Evolutionary conservation across 768 basidiomycete species (phyloP).

Genomic region (Naganishia vishniacii): DNA sequence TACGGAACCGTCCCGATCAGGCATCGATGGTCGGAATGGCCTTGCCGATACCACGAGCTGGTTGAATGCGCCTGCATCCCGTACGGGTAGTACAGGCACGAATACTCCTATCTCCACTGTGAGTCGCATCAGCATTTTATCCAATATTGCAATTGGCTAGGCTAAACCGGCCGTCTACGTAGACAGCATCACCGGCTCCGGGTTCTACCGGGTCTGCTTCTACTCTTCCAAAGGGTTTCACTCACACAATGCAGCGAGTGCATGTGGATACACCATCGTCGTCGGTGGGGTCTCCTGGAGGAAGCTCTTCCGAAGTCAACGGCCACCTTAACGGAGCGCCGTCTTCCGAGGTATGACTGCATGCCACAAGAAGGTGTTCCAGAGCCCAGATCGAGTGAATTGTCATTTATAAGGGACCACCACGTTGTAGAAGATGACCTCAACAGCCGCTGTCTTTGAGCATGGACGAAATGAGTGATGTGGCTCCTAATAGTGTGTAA

Average conservation of each 20-base stretch:
- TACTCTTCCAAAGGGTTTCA: constrained; percentile 1
- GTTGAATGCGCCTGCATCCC: neutral
- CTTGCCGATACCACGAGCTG: neutral
- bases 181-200: neutral
- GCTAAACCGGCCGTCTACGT: too few relatives aligned
- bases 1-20: neutral
- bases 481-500: neutral
- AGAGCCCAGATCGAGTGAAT: too few relatives aligned
- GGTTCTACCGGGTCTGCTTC: neutral
- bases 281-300: constrained; percentile 4
- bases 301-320: neutral
- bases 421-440: too few relatives aligned
- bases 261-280: constrained; percentile 7
- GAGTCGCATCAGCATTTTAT: neutral
- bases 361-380: too few relatives aligned
- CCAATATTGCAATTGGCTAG: too few relatives aligned
- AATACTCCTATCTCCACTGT: constrained; percentile 5
- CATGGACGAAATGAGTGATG: neutral
- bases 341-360: neutral
- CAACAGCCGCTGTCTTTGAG: too few relatives aligned
- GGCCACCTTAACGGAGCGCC: neutral
- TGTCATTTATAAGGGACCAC: neutral
- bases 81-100: constrained; percentile 10
- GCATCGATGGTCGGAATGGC: neutral
- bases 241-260: constrained; percentile 10